Evolutionary conservation across 345 rosid genomes (phyloP).

Genomic region (Citrus unshiu): DNA sequence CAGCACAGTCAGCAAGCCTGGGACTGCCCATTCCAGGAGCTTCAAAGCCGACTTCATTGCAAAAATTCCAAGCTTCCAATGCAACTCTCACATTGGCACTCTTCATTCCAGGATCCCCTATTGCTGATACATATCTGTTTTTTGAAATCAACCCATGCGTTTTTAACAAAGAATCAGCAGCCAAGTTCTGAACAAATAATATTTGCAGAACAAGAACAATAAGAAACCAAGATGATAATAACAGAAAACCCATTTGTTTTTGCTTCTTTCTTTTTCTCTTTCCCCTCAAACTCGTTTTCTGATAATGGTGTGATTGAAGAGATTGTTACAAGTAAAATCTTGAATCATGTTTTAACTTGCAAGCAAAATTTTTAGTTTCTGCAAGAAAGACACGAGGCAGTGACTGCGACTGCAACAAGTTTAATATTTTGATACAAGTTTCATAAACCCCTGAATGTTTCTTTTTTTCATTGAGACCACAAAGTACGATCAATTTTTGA

Average conservation of each 20-base stretch:
- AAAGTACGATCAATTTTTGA: too few relatives aligned
- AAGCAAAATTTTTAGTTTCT: not conserved
- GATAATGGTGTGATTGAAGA: not conserved
- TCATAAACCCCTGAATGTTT: too few relatives aligned
- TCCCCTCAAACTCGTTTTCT: not conserved
- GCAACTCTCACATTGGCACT: slow-evolving; percentile 48
- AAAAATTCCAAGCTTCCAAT: slow-evolving; percentile 65
- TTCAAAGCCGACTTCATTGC: slow-evolving; percentile 64
- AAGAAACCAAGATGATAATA: not conserved
- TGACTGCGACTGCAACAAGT: not conserved
- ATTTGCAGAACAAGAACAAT: slow-evolving; percentile 8
- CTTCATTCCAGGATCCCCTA: slow-evolving; percentile 62
- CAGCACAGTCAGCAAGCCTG: slow-evolving; percentile 54
- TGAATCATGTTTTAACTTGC: not conserved
- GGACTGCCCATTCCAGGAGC: slow-evolving; percentile 60
- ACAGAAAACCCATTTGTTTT: slow-evolving; percentile 3
- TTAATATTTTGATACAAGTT: too few relatives aligned
- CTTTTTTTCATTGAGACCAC: too few relatives aligned
- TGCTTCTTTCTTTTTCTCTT: too few relatives aligned
- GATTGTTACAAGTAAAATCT: not conserved
- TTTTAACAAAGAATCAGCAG: not conserved
- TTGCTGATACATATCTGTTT: slow-evolving; percentile 31
- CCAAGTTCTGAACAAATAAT: not conserved
- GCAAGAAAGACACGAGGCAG: not conserved
- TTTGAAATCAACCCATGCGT: slow-evolving; percentile 1